Conservation (phyloP, 1,284 basidiomycete species). For the Volvariella surrecta region DNA sequence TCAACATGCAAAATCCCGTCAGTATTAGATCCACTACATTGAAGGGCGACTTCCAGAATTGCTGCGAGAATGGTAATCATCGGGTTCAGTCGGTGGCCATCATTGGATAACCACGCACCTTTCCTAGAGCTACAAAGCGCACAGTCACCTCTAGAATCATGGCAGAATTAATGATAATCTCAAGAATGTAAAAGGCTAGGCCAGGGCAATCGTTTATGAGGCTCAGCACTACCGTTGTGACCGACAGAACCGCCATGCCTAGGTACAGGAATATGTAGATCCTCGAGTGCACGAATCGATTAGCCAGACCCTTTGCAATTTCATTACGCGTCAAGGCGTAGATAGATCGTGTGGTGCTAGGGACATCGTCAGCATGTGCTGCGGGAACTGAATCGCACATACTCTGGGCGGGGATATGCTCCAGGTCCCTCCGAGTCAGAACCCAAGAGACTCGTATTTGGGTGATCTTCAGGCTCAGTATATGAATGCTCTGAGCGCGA, state of each 20-base stretch:
- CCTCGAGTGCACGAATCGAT: slow-evolving; percentile 77
- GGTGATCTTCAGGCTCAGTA: no score
- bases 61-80: slow-evolving; percentile 37
- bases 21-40: slow-evolving; percentile 84
- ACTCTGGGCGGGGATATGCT: neutral
- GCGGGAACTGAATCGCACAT: slow-evolving; percentile 2
- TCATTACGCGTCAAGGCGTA: slow-evolving; percentile 74
- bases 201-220: slow-evolving; percentile 74
- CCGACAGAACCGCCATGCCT: slow-evolving; percentile 82
- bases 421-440: neutral
- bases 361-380: slow-evolving; percentile 4
- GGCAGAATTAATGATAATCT: slow-evolving; percentile 82
- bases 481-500: neutral
- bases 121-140: slow-evolving; percentile 84
- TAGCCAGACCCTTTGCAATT: slow-evolving; percentile 73
- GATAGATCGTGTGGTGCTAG: slow-evolving; percentile 66
- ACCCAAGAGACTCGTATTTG: no score
- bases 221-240: slow-evolving; percentile 86
- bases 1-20: slow-evolving; percentile 81
- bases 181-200: slow-evolving; percentile 80
- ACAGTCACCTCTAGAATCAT: slow-evolving; percentile 92
- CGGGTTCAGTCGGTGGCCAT: no score
- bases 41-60: slow-evolving; percentile 93
- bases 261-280: slow-evolving; percentile 83
- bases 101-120: slow-evolving; percentile 44